Base-by-base conservation (phyloP, 2,329 filamentous ascomycete genomes). In the Rosellinia necatrix region DNA sequence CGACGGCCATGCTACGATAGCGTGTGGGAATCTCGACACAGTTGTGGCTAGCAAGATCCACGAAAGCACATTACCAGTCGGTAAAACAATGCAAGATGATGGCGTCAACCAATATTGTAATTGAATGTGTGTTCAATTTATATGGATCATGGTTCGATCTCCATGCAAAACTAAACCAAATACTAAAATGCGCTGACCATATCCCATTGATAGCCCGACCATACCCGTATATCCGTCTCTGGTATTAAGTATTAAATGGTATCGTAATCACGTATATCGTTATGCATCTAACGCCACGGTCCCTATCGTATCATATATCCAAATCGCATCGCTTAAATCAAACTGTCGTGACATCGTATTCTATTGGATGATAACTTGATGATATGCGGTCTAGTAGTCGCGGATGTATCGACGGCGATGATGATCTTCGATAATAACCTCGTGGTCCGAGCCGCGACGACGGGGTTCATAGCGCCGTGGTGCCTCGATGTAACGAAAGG, bases 401-500 rank as follows among this genome's bases (percentile, higher is more conserved):
- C 65, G 60, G 50, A 69, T 65, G 49, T 70, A 68, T 51, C 66
- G 65, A 32, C 68, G 61, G 30, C 64, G 65, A 2, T 64, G 64
- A 22, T 63, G 66, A 50, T 72, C 69, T 52, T 71, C 69, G 38
- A 72, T 68, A 21, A 71, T 56, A 29, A 72, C 71, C 59, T 71
- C 66, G 35, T 53, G 65, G 6, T 69, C 69, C 1, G 61, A 71
- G 70, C 58, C 75, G 62, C 41, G 70, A 61, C 38, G 69, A 13
- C 67, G 59, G n/a, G 70, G 69, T 29, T 74, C 73, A 47, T 68
- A 70, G 19, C 75, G 70, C 47, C 76, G 71, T 22, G 79, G 75
- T 0, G 76, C 78, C 55, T 83, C 79, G 44, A 83, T 74, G 62
- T 83, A 82, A 6, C 81, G 78, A 64, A 74, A 83, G 25, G 78